Evolutionary conservation across 345 rosid genomes (phyloP).

Genomic region (Lagerstroemia speciosa): DNA sequence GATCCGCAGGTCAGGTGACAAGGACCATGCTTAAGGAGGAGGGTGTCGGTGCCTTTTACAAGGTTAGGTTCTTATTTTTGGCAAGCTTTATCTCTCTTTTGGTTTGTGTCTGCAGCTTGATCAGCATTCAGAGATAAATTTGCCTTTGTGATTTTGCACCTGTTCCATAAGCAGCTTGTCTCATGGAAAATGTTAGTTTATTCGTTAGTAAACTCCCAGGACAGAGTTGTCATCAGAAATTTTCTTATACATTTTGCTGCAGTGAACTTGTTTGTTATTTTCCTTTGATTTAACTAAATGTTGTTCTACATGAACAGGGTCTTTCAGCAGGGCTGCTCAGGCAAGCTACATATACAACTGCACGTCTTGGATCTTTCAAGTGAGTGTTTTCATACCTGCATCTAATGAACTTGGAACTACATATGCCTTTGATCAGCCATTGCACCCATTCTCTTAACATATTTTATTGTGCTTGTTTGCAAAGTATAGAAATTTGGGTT

Average conservation of each 20-base stretch:
- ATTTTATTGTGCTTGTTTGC: neutral
- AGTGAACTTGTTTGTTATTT: too few species aligned
- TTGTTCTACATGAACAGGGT: constrained; percentile 45
- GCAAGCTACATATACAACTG: constrained; percentile 98
- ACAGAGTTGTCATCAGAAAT: too few species aligned
- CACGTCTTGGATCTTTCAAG: constrained; percentile 96
- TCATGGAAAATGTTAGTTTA: neutral
- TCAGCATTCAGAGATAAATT: neutral
- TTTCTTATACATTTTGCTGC: too few species aligned
- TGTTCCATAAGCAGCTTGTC: neutral
- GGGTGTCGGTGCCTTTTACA: constrained; percentile 86
- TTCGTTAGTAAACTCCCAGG: too few species aligned
- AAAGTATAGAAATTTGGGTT: neutral
- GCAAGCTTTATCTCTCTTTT: neutral
- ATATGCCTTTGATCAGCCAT: neutral
- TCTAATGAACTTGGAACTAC: neutral
- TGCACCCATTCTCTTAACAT: neutral
- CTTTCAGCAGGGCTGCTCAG: constrained; percentile 87
- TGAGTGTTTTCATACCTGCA: constrained; percentile 25
- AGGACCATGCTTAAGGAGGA: constrained; percentile 75
- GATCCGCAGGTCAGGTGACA: constrained; percentile 73
- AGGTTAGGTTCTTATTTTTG: constrained; percentile 33
- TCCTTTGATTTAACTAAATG: neutral
- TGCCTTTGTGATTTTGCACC: neutral
- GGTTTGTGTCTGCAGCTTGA: neutral